phyloP scores from a whole-genome alignment of 371 early-diverging fungal species.

The Chytridiales sp. region DNA sequence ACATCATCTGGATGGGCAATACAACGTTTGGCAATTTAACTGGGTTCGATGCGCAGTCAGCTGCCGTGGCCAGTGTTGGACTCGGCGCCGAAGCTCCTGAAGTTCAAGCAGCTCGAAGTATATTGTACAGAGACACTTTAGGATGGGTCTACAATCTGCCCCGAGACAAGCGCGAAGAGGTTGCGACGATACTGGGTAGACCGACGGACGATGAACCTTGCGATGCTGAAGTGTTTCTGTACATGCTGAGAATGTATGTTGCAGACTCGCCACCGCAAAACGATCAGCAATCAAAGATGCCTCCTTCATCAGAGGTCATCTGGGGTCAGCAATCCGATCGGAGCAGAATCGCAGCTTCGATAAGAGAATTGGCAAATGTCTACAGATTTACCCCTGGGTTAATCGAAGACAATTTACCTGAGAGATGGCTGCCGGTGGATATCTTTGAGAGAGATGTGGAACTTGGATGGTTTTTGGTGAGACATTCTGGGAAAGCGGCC shows the following conservation, averaged over 20 bases:
- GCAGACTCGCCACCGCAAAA: too few relatives aligned
- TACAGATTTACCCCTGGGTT: constrained; percentile 30
- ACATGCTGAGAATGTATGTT: constrained; percentile 19
- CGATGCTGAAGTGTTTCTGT: constrained; percentile 27
- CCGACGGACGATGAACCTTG: background rate
- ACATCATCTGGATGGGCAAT: constrained; percentile 24
- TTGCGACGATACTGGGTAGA: background rate
- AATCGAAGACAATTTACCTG: constrained; percentile 10
- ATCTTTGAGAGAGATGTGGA: constrained; percentile 31
- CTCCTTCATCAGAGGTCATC: too few relatives aligned
- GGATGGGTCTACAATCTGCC: constrained; percentile 24
- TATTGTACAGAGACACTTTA: constrained; percentile 15
- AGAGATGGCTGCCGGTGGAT: constrained; percentile 25
- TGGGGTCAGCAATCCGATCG: constrained; percentile 17
- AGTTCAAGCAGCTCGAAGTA: constrained; percentile 10
- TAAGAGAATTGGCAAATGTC: constrained; percentile 28
- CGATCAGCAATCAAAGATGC: too few relatives aligned
- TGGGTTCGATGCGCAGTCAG: constrained; percentile 28
- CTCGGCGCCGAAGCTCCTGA: constrained; percentile 19
- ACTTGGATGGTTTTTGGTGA: constrained; percentile 31
- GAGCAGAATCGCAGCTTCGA: constrained; percentile 22
- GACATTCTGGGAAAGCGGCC: constrained; percentile 23
- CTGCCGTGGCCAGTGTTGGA: constrained; percentile 11
- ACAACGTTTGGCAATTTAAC: constrained; percentile 20
- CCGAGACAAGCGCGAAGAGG: constrained; percentile 7